Conservation (phyloP, 345 rosid genomes). For the Iberis pinnata region DNA sequence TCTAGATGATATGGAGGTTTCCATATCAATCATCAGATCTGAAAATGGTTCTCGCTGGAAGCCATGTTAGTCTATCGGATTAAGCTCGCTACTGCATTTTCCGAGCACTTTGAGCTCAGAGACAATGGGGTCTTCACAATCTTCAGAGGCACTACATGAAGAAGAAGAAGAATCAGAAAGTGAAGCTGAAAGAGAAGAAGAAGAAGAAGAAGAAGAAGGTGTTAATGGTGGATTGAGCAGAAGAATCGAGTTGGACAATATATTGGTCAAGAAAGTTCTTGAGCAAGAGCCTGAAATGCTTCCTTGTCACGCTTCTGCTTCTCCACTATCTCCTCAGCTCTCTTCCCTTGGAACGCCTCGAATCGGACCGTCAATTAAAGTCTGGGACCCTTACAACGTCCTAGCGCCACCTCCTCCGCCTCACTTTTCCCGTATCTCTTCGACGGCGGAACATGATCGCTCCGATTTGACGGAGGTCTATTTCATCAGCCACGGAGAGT, state of each 20-base stretch:
- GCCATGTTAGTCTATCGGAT: not conserved
- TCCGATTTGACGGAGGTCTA: slow-evolving; percentile 46
- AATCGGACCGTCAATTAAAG: slow-evolving; percentile 89
- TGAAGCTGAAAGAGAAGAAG: slow-evolving; percentile 8
- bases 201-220: slow-evolving; percentile 15
- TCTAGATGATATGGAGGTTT: not conserved
- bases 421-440: slow-evolving; percentile 35
- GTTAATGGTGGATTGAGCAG: slow-evolving; percentile 28
- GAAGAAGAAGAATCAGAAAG: slow-evolving; percentile 23
- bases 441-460: slow-evolving; percentile 35
- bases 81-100: slow-evolving; percentile 12
- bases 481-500: slow-evolving; percentile 78
- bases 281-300: slow-evolving; percentile 91
- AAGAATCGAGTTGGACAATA: slow-evolving; percentile 33
- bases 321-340: slow-evolving; percentile 93
- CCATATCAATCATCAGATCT: slow-evolving; percentile 18
- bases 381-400: slow-evolving; percentile 98
- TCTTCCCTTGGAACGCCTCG: slow-evolving; percentile 90
- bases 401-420: slow-evolving; percentile 63
- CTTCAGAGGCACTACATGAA: slow-evolving; percentile 14
- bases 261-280: slow-evolving; percentile 67
- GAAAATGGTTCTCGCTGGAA: slow-evolving; percentile 11
- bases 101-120: slow-evolving; percentile 6
- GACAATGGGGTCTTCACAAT: slow-evolving; percentile 30
- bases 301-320: slow-evolving; percentile 89